phyloP scores from a whole-genome alignment of 306 rosid genomes.

The Cicer judaicum region DNA sequence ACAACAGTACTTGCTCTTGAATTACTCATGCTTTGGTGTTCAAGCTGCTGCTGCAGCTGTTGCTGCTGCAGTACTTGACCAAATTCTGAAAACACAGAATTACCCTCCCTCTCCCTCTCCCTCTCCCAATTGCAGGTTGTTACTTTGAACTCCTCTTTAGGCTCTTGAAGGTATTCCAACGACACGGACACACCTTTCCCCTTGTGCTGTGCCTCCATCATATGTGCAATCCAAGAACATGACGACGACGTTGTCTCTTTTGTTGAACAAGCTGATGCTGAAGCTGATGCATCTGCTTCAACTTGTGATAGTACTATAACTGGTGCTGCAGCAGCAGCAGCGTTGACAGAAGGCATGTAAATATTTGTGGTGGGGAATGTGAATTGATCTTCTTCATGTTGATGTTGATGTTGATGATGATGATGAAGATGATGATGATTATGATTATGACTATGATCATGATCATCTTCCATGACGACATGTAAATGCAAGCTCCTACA shows the following conservation, averaged over 20 bases:
- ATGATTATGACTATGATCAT: neutral
- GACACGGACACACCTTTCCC: conserved; percentile 58
- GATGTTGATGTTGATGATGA: neutral
- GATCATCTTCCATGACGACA: conserved; percentile 49
- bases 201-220: conserved; percentile 66
- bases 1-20: conserved; percentile 23
- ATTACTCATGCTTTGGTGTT: neutral
- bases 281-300: conserved; percentile 12
- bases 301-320: neutral
- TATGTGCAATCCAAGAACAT: conserved; percentile 59
- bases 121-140: conserved; percentile 53
- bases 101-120: conserved; percentile 27
- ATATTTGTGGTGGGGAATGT: conserved; percentile 13
- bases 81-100: conserved; percentile 44
- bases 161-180: conserved; percentile 54
- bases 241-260: conserved; percentile 44
- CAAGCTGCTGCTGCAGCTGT: conserved; percentile 34
- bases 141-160: conserved; percentile 58
- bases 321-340: neutral
- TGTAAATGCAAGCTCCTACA: conserved; percentile 56
- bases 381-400: conserved; percentile 7
- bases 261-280: conserved; percentile 14
- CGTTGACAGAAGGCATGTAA: conserved; percentile 19
- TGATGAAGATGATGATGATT: neutral
- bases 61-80: conserved; percentile 44